Evolutionary conservation across 2,329 filamentous ascomycete genomes (phyloP).

Genomic region (Capronia americana): DNA sequence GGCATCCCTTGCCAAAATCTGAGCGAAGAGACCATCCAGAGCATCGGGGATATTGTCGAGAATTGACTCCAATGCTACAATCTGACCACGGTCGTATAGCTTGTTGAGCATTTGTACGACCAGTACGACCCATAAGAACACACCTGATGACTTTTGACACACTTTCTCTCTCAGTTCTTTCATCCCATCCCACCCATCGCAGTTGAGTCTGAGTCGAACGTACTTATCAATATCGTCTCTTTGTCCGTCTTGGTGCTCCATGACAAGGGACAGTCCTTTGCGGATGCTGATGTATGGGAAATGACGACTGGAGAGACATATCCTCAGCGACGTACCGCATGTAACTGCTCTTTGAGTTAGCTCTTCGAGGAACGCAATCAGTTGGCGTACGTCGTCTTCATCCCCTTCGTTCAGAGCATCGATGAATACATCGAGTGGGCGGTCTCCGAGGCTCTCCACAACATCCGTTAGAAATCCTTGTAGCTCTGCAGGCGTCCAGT

Average conservation of each 20-base stretch:
- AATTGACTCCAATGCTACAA: constrained; percentile 16
- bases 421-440: neutral
- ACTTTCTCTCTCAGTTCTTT: neutral
- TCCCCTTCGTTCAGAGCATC: constrained; percentile 7
- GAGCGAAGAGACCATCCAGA: neutral
- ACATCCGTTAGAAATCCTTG: constrained; percentile 39
- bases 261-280: neutral
- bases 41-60: neutral
- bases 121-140: constrained; percentile 55
- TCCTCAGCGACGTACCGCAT: neutral
- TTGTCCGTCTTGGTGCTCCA: constrained; percentile 4
- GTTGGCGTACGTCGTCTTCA: neutral
- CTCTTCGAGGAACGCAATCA: constrained; percentile 1
- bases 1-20: neutral
- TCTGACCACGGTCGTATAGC: constrained; percentile 42
- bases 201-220: neutral
- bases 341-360: neutral
- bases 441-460: constrained; percentile 7
- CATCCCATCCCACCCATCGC: neutral
- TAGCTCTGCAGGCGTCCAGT: constrained; percentile 6
- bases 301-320: constrained; percentile 7
- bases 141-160: constrained; percentile 40
- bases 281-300: neutral
- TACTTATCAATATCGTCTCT: neutral
- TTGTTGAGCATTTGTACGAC: constrained; percentile 53